Evolutionary conservation across 2,329 filamentous ascomycete genomes (phyloP), one percentile per base, ranked within the genome.

Genomic region (Curvularia sp.): DNA sequence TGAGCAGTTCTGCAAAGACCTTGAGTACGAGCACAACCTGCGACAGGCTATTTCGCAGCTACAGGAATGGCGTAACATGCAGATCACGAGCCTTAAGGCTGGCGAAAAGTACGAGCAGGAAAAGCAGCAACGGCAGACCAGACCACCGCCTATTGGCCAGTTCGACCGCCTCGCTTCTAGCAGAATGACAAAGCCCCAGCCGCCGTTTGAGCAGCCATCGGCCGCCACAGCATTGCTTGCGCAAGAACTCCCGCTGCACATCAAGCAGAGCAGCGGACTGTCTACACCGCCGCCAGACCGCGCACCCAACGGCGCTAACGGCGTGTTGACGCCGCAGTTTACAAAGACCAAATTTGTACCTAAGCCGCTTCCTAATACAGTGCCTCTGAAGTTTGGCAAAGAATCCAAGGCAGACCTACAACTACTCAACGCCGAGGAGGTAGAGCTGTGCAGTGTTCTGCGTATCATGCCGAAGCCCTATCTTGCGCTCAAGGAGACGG

Each of bases 101-200:
- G 95, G 95, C 28, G 92, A 97, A 75, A 96, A 94, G 74, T 99
- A 95, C 73, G 95, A 99, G 77, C 82, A 86, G 18, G 95, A 98
- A 63, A 99, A 98, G 79, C 83, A 89, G 32, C 80, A 86, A 55
- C 86, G 95, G 12, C 86, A 89, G 50, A 89, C 93, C 45, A 77
- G 83, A 53, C 79, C 82, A 39, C 74, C 83, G 34, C 90, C 91
- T 0, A 87, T 93, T 78, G 91, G 91, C 0, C 90, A 90, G 6
- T 92, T 96, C 81, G 93, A 97, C 71, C 86, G 93, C n/a, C 84
- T 96, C 64, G 90, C 91, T 7, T 87, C 87, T 27, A 85, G 84
- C 51, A 86, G 91, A 23, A 86, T 82, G 27, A 89, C 87, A 79
- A 90, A 89, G 67, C 85, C 82, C 60, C 85, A 84, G 54, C 86